Evolutionary conservation across 306 rosid genomes (phyloP), one percentile per base, ranked within the genome.

Genomic region (Myrica gale): DNA sequence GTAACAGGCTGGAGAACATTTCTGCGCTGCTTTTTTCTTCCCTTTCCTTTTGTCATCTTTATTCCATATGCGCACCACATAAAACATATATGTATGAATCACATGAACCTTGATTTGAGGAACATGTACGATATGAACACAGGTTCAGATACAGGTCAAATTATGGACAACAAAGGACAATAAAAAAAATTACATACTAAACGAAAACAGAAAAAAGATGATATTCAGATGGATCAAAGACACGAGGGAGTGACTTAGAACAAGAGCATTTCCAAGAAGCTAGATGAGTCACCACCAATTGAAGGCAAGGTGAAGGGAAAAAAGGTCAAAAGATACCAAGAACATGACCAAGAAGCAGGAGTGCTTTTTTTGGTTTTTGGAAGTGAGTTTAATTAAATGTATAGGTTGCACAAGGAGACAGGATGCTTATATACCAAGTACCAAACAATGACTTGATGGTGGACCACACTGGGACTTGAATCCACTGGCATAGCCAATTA

Each of bases 401-500:
- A 61, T 32, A 19, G 37, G 12, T 61, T 61, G 39, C 12, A 61
- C 44, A 37, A 12, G 68, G 13, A 21, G 68, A 13, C n/a, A 26
- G 68, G 44, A 61, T 26, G 19, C 68, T 61, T 61, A 61, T 61
- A 16, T 26, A 6, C 42, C 66, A 16, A 23, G 17, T 21, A 23
- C 66, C 66, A 32, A 17, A 61, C 47, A 53, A 13, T 76, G 76
- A 56, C 77, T 53, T 46, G 56, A 77, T 45, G 32, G 65, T 37
- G 51, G 10, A 76, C 69, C 72, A 77, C n/a, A 47, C 69, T 26
- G 57, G 4, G 71, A 78, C 72, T 42, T 23, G n/a, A 67, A 70
- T 58, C 39, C 75, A 68, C 48, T 57, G 57, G 76, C 21, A 76
- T 62, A 76, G 68, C 48, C 16, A 45, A 75, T 81, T 26, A 66